Percentiles rank a stretch among this genome's conserved stretches.
Evolutionary conservation across 1,284 basidiomycete species (phyloP).

Genomic region (Bjerkandera adusta): DNA sequence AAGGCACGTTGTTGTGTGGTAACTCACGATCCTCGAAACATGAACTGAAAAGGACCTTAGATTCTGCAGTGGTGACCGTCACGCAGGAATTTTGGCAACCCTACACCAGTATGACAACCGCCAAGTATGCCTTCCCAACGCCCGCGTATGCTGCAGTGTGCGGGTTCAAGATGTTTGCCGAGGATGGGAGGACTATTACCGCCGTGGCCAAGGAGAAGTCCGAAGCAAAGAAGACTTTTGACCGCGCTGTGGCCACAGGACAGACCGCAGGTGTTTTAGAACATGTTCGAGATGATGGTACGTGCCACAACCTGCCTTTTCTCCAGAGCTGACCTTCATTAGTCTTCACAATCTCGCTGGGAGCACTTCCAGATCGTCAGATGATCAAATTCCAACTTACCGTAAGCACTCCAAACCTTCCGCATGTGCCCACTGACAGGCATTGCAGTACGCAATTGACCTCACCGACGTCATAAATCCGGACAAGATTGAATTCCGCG

Average conservation of each 20-base stretch:
- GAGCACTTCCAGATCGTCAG: conserved; percentile 42
- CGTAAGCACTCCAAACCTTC: no score
- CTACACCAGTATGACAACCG: background rate
- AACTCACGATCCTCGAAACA: background rate
- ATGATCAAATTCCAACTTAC: conserved; percentile 39
- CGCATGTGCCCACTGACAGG: no score
- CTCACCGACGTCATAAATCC: conserved; percentile 44
- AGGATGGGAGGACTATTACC: conserved; percentile 37
- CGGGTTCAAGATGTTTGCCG: conserved; percentile 42
- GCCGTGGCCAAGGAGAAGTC: conserved; percentile 50
- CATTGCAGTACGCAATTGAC: conserved; percentile 33
- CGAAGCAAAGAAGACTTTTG: conserved; percentile 41
- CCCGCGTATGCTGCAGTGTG: conserved; percentile 51
- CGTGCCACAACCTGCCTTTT: conserved; percentile 20
- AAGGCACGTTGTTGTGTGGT: no score
- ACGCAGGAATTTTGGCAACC: conserved; percentile 30
- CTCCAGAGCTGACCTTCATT: background rate
- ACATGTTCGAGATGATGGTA: conserved; percentile 50
- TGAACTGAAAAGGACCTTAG: conserved; percentile 25
- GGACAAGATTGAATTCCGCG: conserved; percentile 49
- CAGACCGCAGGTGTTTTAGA: conserved; percentile 45
- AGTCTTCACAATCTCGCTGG: conserved; percentile 60
- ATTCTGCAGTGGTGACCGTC: conserved; percentile 48
- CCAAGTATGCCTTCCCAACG: conserved; percentile 56
- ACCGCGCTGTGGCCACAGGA: conserved; percentile 39